Conservation (phyloP, 2,329 filamentous ascomycete species). For the Stachybotrys chlorohalonatus region DNA sequence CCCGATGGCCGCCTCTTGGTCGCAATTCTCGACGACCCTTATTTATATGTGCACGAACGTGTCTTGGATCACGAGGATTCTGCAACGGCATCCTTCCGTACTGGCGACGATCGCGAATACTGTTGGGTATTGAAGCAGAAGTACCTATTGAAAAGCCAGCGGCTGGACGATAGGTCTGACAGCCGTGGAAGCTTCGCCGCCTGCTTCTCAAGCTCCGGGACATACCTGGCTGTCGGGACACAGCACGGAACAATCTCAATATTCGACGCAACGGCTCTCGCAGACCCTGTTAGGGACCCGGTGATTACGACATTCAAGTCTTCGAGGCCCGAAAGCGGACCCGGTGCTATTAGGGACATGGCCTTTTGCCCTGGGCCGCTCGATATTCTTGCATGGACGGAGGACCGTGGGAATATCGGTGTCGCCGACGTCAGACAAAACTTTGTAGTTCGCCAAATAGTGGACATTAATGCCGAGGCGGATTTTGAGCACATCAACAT, state of each 20-base stretch:
- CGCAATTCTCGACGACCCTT: conserved; percentile 80
- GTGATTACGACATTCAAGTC: conserved; percentile 71
- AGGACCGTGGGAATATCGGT: conserved; percentile 70
- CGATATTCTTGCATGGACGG: conserved; percentile 89
- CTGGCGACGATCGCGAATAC: conserved; percentile 20
- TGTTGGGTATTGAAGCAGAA: conserved; percentile 43
- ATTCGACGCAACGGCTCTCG: conserved; percentile 49
- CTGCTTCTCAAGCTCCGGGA: conserved; percentile 64
- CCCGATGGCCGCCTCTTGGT: conserved; percentile 75
- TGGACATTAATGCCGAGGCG: conserved; percentile 52
- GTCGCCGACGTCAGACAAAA: conserved; percentile 63
- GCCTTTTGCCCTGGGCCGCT: conserved; percentile 82
- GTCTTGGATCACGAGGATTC: conserved; percentile 16
- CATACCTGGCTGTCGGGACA: conserved; percentile 65
- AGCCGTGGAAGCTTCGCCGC: conserved; percentile 66
- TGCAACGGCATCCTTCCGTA: conserved; percentile 12
- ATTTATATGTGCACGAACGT: conserved; percentile 72
- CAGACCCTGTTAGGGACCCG: conserved; percentile 39
- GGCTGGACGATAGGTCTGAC: conserved; percentile 41
- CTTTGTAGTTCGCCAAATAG: conserved; percentile 58
- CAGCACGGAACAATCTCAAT: conserved; percentile 74
- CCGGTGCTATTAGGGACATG: conserved; percentile 83
- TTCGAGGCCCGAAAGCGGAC: conserved; percentile 59
- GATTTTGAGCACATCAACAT: conserved; percentile 48
- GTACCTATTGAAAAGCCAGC: conserved; percentile 50